Evolutionary conservation across 805 yeast species (phyloP), one percentile per base, ranked within the genome.

Genomic region (Brettanomyces sp.): DNA sequence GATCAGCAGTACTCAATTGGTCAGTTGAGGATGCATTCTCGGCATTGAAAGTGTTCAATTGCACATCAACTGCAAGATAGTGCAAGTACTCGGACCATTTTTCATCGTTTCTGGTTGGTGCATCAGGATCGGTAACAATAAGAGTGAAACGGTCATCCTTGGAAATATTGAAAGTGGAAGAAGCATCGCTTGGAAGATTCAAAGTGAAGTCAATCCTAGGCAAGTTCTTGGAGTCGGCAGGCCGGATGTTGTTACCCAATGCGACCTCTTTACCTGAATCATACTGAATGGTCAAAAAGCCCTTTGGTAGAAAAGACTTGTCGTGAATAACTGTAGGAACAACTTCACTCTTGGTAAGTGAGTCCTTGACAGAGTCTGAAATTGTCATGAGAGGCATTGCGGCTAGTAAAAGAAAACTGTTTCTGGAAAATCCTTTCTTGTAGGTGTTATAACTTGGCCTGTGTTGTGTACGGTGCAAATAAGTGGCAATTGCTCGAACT

Each of bases 121-220:
- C 96, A 68, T 89, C 96, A 1, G 97, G 97, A 63, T 89, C 96
- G 6, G 96, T 90, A 52, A 89, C 54, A 3, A 85, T 85, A 52
- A 90, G 66, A 9, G 93, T 79, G 66, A 84, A 89, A 43, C 73
- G 65, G 52, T 79, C 82, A 24, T 70, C 62, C 23, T 63, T 54
- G 13, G 66, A 57, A 36, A 74, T 65, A 50, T 68, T 71, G 51
- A 71, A 55, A 11, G 46, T 43, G 6, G 38, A 7, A 1, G 45
- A 41, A 45, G 67, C 64, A 36, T 68, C 64, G 14, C 60, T 51
- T 9, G 56, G 44, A 4, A 56, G 28, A 32, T 58, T 57, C 50
- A 80, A 67, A 13, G 89, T 77, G 64, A 85, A 79, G 51, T 82
- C 83, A 47, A 89, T 69, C 32, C 62, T 54, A 34, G 96, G 96